phyloP scores from a whole-genome alignment of 495 filamentous ascomycete species.

The Podospora fimiseda region DNA sequence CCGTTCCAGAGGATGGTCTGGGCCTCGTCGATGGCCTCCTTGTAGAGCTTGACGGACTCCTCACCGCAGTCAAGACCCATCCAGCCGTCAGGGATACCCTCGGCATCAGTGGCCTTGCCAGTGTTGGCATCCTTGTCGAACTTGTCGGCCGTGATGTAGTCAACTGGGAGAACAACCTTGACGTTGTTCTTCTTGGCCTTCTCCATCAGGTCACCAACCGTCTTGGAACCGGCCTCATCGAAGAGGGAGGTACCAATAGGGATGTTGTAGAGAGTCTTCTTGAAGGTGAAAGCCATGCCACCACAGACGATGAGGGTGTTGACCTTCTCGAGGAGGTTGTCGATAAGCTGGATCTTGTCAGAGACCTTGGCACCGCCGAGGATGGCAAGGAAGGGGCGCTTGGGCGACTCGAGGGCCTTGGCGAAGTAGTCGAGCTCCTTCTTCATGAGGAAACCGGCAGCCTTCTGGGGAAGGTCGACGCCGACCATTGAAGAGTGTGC shows the following conservation, averaged over 20 bases:
- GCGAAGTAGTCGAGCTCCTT: slow-evolving; percentile 99
- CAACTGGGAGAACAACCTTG: slow-evolving; percentile 85
- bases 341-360: slow-evolving; percentile 99
- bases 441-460: slow-evolving; percentile 97
- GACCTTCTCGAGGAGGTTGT: slow-evolving; percentile 96
- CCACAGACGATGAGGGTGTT: slow-evolving; percentile 95
- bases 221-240: slow-evolving; percentile 93
- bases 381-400: slow-evolving; percentile 97
- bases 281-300: slow-evolving; percentile 99
- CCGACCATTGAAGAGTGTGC: slow-evolving; percentile 99
- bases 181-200: slow-evolving; percentile 97
- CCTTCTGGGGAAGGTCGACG: slow-evolving; percentile 88
- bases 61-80: slow-evolving; percentile 94
- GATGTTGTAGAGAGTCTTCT: slow-evolving; percentile 89
- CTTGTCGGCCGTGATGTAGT: slow-evolving; percentile 95
- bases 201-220: slow-evolving; percentile 75
- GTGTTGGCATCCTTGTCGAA: slow-evolving; percentile 79
- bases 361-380: slow-evolving; percentile 97
- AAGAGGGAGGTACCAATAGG: slow-evolving; percentile 89
- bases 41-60: slow-evolving; percentile 77
- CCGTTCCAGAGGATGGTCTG: slow-evolving; percentile 99
- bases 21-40: slow-evolving; percentile 73
- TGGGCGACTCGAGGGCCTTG: slow-evolving; percentile 85
- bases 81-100: slow-evolving; percentile 93
- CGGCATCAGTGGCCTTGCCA: slow-evolving; percentile 75